Percentiles rank a stretch among this genome's conserved stretches.
phyloP scores from a whole-genome alignment of 148 eudicot genomes.

The Vaccinium darrowii region DNA sequence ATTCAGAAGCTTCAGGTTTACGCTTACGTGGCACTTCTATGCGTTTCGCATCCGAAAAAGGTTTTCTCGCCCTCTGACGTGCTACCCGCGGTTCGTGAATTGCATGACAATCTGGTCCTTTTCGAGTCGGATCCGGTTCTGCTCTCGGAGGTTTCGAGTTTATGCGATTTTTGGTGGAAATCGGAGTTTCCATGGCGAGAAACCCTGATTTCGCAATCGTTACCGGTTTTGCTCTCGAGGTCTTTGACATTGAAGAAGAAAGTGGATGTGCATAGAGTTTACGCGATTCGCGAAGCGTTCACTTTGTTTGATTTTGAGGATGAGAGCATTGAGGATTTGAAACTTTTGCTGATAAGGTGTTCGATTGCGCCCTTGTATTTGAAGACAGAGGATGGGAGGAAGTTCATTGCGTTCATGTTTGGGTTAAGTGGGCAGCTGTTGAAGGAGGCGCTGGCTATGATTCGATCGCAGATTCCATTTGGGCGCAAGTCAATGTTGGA shows the following conservation, averaged over 20 bases:
- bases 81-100: conserved; percentile 55
- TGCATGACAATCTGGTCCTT: conserved; percentile 74
- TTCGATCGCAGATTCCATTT: conserved; percentile 77
- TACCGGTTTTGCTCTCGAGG: conserved; percentile 75
- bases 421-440: conserved; percentile 65
- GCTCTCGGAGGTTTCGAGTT: conserved; percentile 57
- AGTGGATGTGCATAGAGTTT: conserved; percentile 82
- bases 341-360: conserved; percentile 65
- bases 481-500: conserved; percentile 84
- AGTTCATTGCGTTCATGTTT: conserved; percentile 73
- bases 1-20: conserved; percentile 51
- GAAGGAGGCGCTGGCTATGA: conserved; percentile 75
- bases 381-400: conserved; percentile 81
- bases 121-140: conserved; percentile 64
- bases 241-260: conserved; percentile 74
- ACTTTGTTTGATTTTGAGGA: conserved; percentile 87
- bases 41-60: conserved; percentile 56
- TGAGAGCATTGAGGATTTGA: conserved; percentile 89
- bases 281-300: conserved; percentile 68
- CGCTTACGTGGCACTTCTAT: conserved; percentile 48
- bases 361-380: conserved; percentile 74
- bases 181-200: conserved; percentile 63
- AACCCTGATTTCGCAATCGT: conserved; percentile 65
- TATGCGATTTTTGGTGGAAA: conserved; percentile 97
- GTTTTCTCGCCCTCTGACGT: conserved; percentile 54